Evolutionary conservation across 202 grass and related monocot genomes (phyloP), one percentile per base, ranked within the genome.

Genomic region (Musa balbisiana): DNA sequence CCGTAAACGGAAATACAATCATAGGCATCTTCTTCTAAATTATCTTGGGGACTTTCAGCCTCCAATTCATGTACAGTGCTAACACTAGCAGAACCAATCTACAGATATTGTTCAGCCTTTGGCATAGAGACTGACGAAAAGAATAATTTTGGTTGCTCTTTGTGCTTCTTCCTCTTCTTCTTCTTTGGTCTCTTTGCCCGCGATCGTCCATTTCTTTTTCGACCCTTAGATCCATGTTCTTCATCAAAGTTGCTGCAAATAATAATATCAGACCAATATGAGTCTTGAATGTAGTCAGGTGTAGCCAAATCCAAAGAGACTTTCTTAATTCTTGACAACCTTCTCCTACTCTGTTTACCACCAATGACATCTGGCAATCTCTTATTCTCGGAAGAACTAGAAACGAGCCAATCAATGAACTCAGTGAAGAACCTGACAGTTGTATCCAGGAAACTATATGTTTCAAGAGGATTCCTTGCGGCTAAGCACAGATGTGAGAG

Each of bases 231-330:
- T 22, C 80, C 53, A 11, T 79, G 78, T 51, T 87, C 78, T 19
- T 83, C 83, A 11, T 97, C 93, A 51, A 88, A 88, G 59, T 80
- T 87, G 74, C 90, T 90, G 21, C 80, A 87, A 79, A 98, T 80
- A 63, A 98, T 87, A 53, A 98, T 82, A 83, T 98, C 91, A 60
- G 88, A 91, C 94, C 94, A 97, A 77, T 93, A 98, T 0, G 94
- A 93, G 78, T 98, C 94, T 78, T 98, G 84, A 10, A 90, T 84
- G 71, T 88, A 84, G 55, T 86, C 80, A 80, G 88, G 74, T 20
- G 10, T 27, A 52, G 13, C 71, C 71, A 83, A 21, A 24, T 64
- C 78, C 16, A 8, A 8, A 64, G 33, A 20, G 15, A 2, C 78
- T 62, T 43, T 15, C 3, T 29, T 62, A 0, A 56, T 73, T 33